A percentile compares a stretch with the other conserved stretches of the same genome.
These are phyloP conservation scores for Solanum infundibuliforme DNA, from an alignment of 257 asterid species.

Conservation along the genomic window DNA sequence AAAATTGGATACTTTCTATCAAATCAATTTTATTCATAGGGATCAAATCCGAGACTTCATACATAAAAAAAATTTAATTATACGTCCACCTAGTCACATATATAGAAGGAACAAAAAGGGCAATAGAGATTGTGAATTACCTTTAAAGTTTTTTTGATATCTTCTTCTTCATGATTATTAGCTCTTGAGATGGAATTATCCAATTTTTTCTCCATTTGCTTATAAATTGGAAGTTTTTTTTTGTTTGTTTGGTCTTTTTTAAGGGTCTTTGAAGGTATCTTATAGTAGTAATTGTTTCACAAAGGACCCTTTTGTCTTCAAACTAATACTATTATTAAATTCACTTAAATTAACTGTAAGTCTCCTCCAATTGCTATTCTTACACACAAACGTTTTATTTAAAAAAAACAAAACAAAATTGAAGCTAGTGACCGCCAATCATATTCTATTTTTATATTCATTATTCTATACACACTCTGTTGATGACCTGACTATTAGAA, in stretches of 20 bases:
- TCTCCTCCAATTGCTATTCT: not conserved
- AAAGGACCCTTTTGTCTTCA: not conserved
- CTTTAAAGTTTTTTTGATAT: not conserved
- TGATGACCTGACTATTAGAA: not conserved
- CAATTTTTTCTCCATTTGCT: conserved; percentile 4
- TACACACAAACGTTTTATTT: not conserved
- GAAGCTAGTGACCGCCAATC: not conserved
- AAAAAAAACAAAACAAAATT: too few relatives aligned
- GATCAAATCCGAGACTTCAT: not conserved
- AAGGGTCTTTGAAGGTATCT: not conserved
- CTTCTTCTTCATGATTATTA: not conserved
- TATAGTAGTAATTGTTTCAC: not conserved
- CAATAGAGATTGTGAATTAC: conserved; percentile 1
- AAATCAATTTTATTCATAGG: not conserved
- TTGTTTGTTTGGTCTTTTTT: not conserved
- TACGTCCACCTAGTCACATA: not conserved
- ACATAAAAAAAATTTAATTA: not conserved
- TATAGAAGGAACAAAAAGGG: not conserved
- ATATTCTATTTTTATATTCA: not conserved
- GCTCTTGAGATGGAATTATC: not conserved
- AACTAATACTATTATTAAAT: not conserved
- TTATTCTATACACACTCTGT: not conserved
- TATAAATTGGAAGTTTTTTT: not conserved
- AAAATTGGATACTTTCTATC: not conserved
- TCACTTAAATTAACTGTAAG: conserved; percentile 2